Evolutionary conservation across 768 basidiomycete species (phyloP).

Genomic region (Termitomyces sp.): DNA sequence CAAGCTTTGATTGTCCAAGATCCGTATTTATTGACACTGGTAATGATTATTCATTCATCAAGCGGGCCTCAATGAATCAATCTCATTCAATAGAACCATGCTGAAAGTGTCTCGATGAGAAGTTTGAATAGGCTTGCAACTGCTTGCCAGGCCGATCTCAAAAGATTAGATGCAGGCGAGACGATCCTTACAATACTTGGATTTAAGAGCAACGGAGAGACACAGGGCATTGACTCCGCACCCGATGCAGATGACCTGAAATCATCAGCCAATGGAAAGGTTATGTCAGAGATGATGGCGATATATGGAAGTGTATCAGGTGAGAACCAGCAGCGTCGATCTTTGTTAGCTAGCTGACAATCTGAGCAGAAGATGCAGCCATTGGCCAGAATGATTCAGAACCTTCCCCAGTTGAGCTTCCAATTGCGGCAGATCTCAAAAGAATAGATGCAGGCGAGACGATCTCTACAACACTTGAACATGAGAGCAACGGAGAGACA

Average conservation of each 20-base stretch:
- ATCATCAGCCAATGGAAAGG: neutral
- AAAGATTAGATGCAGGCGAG: neutral
- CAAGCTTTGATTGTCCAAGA: slow-evolving; percentile 20
- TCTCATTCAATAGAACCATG: slow-evolving; percentile 11
- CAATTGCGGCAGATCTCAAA: too few relatives aligned
- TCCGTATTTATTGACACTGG: slow-evolving; percentile 15
- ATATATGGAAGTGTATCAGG: neutral
- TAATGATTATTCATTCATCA: neutral
- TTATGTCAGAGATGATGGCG: neutral
- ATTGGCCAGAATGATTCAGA: neutral
- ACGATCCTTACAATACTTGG: neutral
- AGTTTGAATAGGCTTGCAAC: neutral
- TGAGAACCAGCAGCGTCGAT: neutral
- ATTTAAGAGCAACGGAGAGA: too few relatives aligned
- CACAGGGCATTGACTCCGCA: neutral
- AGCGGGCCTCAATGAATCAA: neutral
- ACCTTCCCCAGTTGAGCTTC: neutral
- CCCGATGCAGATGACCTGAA: neutral
- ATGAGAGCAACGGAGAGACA: too few relatives aligned
- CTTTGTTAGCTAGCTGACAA: neutral
- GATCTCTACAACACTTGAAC: too few relatives aligned
- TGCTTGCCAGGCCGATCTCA: neutral
- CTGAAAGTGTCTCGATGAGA: slow-evolving; percentile 4
- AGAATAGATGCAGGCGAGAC: too few relatives aligned
- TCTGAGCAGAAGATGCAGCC: neutral